phyloP scores from a whole-genome alignment of 768 basidiomycete genomes.

The Auriscalpium vulgare region DNA sequence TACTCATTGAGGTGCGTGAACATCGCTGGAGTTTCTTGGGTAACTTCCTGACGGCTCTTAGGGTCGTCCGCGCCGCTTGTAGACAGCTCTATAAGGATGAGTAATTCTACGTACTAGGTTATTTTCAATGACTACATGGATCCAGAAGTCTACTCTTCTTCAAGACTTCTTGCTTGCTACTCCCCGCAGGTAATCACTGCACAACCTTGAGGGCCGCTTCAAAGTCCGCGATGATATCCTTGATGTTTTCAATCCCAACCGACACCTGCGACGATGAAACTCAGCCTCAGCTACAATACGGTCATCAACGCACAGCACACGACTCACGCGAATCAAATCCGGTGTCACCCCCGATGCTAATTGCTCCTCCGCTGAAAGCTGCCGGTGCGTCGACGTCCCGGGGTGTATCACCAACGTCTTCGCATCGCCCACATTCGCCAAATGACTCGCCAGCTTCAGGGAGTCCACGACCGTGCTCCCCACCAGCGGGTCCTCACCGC shows the following conservation, averaged over 20 bases:
- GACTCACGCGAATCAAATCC: slow-evolving; percentile 64
- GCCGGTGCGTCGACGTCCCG: slow-evolving; percentile 65
- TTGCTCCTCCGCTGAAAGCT: slow-evolving; percentile 56
- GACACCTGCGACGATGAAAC: slow-evolving; percentile 24
- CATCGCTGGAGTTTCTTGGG: too few relatives aligned
- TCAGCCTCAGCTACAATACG: too few relatives aligned
- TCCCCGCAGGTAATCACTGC: slow-evolving; percentile 1
- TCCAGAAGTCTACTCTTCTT: too few relatives aligned
- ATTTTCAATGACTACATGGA: too few relatives aligned
- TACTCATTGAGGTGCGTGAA: too few relatives aligned
- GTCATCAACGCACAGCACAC: too few relatives aligned
- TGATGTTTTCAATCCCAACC: slow-evolving; percentile 33
- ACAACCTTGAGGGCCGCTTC: slow-evolving; percentile 27
- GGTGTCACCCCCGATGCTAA: slow-evolving; percentile 60
- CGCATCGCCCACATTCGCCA: slow-evolving; percentile 69
- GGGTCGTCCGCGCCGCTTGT: too few relatives aligned
- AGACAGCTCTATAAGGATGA: too few relatives aligned
- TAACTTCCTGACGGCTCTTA: too few relatives aligned
- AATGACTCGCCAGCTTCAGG: slow-evolving; percentile 60
- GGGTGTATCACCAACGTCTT: slow-evolving; percentile 79
- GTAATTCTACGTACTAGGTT: too few relatives aligned
- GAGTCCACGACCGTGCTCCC: slow-evolving; percentile 62
- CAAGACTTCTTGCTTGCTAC: too few relatives aligned
- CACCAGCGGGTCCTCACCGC: slow-evolving; percentile 24
- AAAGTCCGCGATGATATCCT: slow-evolving; percentile 38